Evolutionary conservation across 1,139 yeast genomes (phyloP).

Genomic region (Geotrichum reessii): DNA sequence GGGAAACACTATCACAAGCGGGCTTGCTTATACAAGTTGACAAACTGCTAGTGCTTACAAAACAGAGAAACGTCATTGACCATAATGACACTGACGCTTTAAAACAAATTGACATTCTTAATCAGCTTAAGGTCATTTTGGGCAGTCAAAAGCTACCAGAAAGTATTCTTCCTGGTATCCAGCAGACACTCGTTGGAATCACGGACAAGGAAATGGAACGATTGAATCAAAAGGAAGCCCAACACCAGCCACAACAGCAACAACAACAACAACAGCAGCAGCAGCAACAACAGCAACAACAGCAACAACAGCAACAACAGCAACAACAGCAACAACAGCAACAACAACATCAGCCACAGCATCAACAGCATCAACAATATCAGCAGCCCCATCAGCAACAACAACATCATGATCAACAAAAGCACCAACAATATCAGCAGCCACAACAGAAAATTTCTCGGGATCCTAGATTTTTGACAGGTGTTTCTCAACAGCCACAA

Average conservation of each 20-base stretch:
- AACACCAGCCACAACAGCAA: conserved; percentile 10
- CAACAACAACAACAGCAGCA: too few species aligned
- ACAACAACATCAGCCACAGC: too few species aligned
- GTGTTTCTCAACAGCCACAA: not conserved
- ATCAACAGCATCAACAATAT: too few species aligned
- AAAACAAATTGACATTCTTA: conserved; percentile 33
- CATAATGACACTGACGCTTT: conserved; percentile 40
- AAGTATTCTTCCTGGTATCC: conserved; percentile 39
- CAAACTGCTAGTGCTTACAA: conserved; percentile 38
- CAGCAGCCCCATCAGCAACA: too few species aligned
- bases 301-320: too few species aligned
- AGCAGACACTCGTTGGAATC: conserved; percentile 39
- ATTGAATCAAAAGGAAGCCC: conserved; percentile 11
- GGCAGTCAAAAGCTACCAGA: conserved; percentile 37
- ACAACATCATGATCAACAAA: too few species aligned
- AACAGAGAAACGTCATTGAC: conserved; percentile 36
- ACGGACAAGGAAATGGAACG: conserved; percentile 30
- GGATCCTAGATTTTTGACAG: not conserved
- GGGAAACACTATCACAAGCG: conserved; percentile 27
- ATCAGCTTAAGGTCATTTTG: conserved; percentile 32
- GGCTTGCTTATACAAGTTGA: conserved; percentile 39
- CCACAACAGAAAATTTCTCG: too few species aligned
- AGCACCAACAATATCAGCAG: too few species aligned
- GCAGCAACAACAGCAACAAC: too few species aligned
- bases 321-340: too few species aligned